Evolutionary conservation across 257 asterid genomes (phyloP).

Genomic region (Capsicum rhomboideum): DNA sequence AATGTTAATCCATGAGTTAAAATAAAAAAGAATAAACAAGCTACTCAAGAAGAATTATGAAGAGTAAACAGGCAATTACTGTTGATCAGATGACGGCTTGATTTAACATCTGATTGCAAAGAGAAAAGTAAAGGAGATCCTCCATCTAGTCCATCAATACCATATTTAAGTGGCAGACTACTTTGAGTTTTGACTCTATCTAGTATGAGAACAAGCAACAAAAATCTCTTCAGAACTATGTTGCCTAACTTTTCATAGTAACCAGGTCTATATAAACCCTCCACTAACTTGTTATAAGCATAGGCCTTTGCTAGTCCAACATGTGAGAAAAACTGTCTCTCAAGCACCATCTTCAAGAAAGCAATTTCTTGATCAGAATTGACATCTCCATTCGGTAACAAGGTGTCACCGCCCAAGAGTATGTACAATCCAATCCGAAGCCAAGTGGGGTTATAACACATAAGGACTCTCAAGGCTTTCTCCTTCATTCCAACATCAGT

Average conservation of each 20-base stretch:
- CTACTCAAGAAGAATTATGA: conserved; percentile 7
- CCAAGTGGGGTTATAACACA: conserved; percentile 82
- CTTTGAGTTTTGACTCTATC: conserved; percentile 81
- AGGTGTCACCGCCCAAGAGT: conserved; percentile 78
- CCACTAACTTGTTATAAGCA: conserved; percentile 89
- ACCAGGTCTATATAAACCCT: conserved; percentile 93
- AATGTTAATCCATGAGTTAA: conserved; percentile 3
- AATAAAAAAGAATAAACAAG: conserved; percentile 12
- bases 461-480: conserved; percentile 62
- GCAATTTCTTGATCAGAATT: conserved; percentile 72
- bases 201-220: conserved; percentile 73
- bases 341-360: conserved; percentile 76
- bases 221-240: conserved; percentile 80
- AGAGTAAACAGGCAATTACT: conserved; percentile 36
- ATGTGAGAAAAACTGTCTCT: conserved; percentile 79
- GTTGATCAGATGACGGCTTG: conserved; percentile 71
- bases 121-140: conserved; percentile 88
- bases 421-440: conserved; percentile 76
- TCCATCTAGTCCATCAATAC: conserved; percentile 95
- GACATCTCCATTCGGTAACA: conserved; percentile 58
- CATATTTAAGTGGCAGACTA: conserved; percentile 81
- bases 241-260: conserved; percentile 88
- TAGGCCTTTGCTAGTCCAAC: conserved; percentile 64
- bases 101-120: conserved; percentile 48
- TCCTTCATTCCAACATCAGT: conserved; percentile 96